Base-by-base conservation (phyloP, 768 basidiomycete genomes). In the Mycena filopes region DNA sequence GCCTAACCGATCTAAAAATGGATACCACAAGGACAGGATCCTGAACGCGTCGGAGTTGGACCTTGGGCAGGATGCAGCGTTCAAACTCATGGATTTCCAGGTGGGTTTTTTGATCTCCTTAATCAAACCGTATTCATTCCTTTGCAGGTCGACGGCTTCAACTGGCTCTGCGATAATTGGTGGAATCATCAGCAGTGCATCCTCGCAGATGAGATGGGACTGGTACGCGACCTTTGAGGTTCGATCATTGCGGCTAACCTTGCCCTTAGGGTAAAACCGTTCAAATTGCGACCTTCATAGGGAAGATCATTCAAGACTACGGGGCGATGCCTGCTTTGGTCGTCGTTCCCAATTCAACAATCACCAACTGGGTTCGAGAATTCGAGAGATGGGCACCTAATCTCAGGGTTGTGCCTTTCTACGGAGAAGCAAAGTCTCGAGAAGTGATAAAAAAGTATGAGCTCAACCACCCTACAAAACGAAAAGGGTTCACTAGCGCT, bases 121-220 rank as follows among this genome's bases (percentile, higher is more conserved):
- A n/a, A 29, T 50, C 48, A 23, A 36, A 38, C 46, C 4, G 16
- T 15, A 21, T 43, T 25, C 10, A 2, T 13, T 50, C 41, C 20
- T 46, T n/a, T 60, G 12, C 58, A 92, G 90, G 84, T 91, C 10
- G 89, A 92, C 29, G 93, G 92, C 36, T 89, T 94, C 56, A 93
- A 93, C 58, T 94, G 92, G 94, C 81, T 95, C 48, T 89, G 86
- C 68, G 87, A 90, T 68, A 94, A 95, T 66, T 96, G 95, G 95
- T 94, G 91, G 89, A 89, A 86, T 67, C 84, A 82, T 45, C 94
- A 94, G 66, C 87, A 88, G 45, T 94, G 91, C 66, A 96, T 96
- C 67, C 85, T 99, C 23, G 97, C 98, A 3, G 98, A 99, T 74
- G 98, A 99, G 77, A 99, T 99, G 98, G 96, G 96, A 63, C 78